phyloP scores from a whole-genome alignment of 495 filamentous ascomycete species.

The Choiromyces venosus region DNA sequence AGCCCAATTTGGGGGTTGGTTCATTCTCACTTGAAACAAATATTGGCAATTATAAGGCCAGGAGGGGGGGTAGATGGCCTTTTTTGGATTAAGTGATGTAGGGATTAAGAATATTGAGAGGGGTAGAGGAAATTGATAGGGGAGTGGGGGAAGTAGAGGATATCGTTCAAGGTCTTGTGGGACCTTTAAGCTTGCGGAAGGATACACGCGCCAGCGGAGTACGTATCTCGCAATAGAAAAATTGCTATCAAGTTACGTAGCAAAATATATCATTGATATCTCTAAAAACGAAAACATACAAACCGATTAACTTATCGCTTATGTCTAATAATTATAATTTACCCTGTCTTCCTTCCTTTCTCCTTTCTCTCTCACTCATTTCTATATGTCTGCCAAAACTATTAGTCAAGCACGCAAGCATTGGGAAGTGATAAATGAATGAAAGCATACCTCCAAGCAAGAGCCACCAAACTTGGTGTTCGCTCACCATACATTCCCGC shows the following conservation, averaged over 20 bases:
- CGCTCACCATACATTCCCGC: conserved; percentile 64
- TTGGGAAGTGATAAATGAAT: neutral
- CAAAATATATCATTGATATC: neutral
- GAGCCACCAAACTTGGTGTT: conserved; percentile 62
- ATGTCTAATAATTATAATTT: conserved; percentile 47
- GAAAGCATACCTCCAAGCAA: conserved; percentile 58
- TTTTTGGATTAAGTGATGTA: neutral
- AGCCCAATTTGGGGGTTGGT: neutral
- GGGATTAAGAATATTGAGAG: neutral
- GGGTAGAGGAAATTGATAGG: neutral
- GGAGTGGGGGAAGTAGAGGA: neutral
- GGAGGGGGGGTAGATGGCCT: neutral
- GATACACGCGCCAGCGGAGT: neutral
- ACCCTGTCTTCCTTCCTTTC: conserved; percentile 43
- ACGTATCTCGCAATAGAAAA: neutral
- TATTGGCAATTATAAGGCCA: neutral
- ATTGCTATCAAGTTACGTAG: neutral
- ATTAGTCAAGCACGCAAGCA: neutral
- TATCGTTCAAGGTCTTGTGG: neutral
- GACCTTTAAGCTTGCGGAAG: neutral
- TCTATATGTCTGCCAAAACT: conserved; percentile 18
- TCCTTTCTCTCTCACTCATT: conserved; percentile 31
- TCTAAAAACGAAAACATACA: neutral
- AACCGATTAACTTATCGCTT: neutral
- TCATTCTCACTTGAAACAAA: neutral